Base-by-base conservation (phyloP, 1,139 yeast species). In the Spathaspora sp. region DNA sequence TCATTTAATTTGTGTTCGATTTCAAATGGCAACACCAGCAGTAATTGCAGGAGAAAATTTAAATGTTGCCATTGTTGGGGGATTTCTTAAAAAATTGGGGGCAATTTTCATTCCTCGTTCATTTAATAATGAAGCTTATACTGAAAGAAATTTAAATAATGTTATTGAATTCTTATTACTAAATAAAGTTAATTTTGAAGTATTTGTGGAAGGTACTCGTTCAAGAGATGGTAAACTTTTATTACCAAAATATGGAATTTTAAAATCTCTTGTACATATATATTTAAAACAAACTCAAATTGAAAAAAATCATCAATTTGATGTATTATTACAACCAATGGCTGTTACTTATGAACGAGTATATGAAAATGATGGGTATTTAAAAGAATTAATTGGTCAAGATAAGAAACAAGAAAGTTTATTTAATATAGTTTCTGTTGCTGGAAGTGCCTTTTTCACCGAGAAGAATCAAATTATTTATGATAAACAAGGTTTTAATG, bases 11-110 rank as follows among this genome's bases (percentile, higher is more conserved):
- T 72, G 82, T 48, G 74, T 81, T 54, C 64, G 87, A 38, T 72
- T 82, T 53, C 83, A 82, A 38, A 64, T 83, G 50, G 71, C 85
- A 9, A 63, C 76, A 10, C 89, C 89, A 1, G 65, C 78, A 3
- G 86, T 83, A 3, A 80, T 83, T 44, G 88, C 89, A 1, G 89
- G 89, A 7, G 87, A 83, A 47, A 83, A 83, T 60, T 74, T 83
- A 58, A 82, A 83, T 56, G 82, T 83, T 45, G 82, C 86, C 1
- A 66, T 82, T 10, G 72, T 83, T 46, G 86, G 87, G 1, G 65
- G 67, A 3, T 61, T 72, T 42, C 60, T 76, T 53, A 70, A 72
- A 49, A 64, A 65, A 37, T 63, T 76, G 52, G 81, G 81, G 3
- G 80, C 78, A 15, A 68, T 75, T 29, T 76, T 72, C 60, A 76